phyloP scores from a whole-genome alignment of 352 stramenopile genomes.

The Pythium scleroteichum region DNA sequence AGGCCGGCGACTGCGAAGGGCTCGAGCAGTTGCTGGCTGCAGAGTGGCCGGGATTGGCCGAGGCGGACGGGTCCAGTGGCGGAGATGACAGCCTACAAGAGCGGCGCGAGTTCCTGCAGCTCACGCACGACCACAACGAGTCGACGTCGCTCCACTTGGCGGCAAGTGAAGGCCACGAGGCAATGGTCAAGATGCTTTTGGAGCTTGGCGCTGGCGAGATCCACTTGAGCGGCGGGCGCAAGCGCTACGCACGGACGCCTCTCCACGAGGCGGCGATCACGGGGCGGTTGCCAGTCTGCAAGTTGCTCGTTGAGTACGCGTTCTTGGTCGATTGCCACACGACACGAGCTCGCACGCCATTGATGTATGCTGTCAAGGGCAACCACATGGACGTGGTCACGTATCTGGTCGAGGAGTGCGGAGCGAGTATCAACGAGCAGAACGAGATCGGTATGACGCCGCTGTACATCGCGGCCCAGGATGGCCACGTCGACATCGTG shows the following conservation, averaged over 20 bases:
- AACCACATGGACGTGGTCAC: slow-evolving; percentile 48
- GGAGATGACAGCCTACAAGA: slow-evolving; percentile 22
- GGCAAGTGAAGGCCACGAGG: slow-evolving; percentile 48
- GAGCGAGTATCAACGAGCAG: slow-evolving; percentile 66
- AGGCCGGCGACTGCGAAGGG: slow-evolving; percentile 37
- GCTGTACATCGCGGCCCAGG: slow-evolving; percentile 63
- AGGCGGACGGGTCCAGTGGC: background rate
- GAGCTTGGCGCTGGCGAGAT: slow-evolving; percentile 53
- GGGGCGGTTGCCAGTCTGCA: slow-evolving; percentile 54
- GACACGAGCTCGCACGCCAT: slow-evolving; percentile 65
- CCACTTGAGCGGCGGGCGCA: slow-evolving; percentile 59
- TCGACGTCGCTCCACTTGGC: slow-evolving; percentile 68
- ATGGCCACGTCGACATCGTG: slow-evolving; percentile 51
- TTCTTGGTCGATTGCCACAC: slow-evolving; percentile 79
- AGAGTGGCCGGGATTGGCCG: background rate
- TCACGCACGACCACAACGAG: slow-evolving; percentile 67
- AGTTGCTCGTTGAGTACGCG: slow-evolving; percentile 52
- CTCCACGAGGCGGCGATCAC: slow-evolving; percentile 74
- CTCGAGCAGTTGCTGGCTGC: slow-evolving; percentile 37
- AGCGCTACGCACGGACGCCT: slow-evolving; percentile 66
- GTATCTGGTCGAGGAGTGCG: slow-evolving; percentile 51
- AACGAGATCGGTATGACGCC: slow-evolving; percentile 83
- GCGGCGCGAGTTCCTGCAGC: slow-evolving; percentile 49
- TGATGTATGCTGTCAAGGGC: slow-evolving; percentile 79
- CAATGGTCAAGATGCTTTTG: slow-evolving; percentile 52